Base-by-base conservation (phyloP, 768 basidiomycete species). In the Pleurotus sapidus region DNA sequence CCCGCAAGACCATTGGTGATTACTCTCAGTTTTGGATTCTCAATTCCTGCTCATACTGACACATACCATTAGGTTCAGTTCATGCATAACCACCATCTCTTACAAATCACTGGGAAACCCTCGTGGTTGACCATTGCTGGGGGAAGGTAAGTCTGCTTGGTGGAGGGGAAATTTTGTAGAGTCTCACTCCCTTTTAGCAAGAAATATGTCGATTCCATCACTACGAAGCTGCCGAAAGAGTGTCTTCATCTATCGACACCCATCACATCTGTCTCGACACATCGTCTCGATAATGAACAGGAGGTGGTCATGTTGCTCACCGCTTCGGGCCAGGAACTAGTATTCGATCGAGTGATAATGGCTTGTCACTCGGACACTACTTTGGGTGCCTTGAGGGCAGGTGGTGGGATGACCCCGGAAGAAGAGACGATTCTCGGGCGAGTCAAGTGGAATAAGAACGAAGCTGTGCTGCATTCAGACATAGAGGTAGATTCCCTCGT, bases 321-420 rank as follows among this genome's bases (percentile, higher is more conserved):
- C 0, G 70, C 69, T 3, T 65, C 67, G 5, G 87, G 84, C 0
- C 66, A 72, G 25, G 70, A 68, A 18, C 69, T 76, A 24, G 61
- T 64, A 1, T 91, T 83, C 65, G 88, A 91, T 67, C 84, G 85
- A 66, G 86, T 92, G 48, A 86, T 91, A 43, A 66, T 92, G 27
- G 87, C 89, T 2, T 87, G 82, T 58, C 89, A 91, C 67, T 87
- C 88, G 1, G 85, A 91, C 63, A 79, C 82, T 1, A 79, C 83
- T 0, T 71, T 90, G 12, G 59, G 65, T 2, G 80, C 86, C 8
- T 70, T 86, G 3, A 70, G 74, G 17, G 71, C 71, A 0, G 88
- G 87, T 1, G 87, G 87, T 1, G 79, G 77, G 0, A 68, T 79
- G 12, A 81, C 80, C 2, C 50, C 63, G 3, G 75, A 80, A 15